Base-by-base conservation (phyloP, 164 flowering plant genomes). In the Cinnamomum chago region DNA sequence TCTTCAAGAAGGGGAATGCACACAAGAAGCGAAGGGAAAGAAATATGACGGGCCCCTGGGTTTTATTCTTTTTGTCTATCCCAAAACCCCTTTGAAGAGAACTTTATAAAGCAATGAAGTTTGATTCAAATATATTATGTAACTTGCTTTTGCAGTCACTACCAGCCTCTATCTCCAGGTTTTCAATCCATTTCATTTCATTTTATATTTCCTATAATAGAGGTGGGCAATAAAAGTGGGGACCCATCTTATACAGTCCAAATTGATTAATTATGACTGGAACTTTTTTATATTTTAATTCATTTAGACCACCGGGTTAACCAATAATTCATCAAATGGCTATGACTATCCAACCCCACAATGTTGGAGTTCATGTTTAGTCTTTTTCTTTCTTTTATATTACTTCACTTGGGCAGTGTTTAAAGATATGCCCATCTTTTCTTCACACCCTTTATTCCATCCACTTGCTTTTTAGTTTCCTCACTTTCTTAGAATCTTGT, bases 51-150 rank as follows among this genome's bases (percentile, higher is more conserved):
- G 51, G 28, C 10, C 52, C 20, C 24, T 6, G n/a, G 55, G 23
- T n/a, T 69, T 69, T 69, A 71, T 55, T 71, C 64, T 71, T 58
- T 71, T 17, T 71, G 73, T 30, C 47, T 40, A 71, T 28, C 55
- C 50, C 3, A 52, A 52, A 23, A 25, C 50, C 64, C 30, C 67
- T 22, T 24, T 22, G 67, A 64, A 22, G 28, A 64, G 22, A 64
- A 24, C 14, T 22, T 64, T 20, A 64, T 11, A 23, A 24, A 24
- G 67, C 67, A 64, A 64, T 22, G 12, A 11, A 22, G 10, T 3
- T 17, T 64, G 24, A 22, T 67, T 67, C 47, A 33, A 67, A 67
- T 14, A 24, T 12, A 17, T 30, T 27, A 17, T 30, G 27, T 7
- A 13, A 67, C 69, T 27, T 67, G 9, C 40, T 67, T 67, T 67